A percentile compares a stretch with the other conserved stretches of the same genome.
Conservation (phyloP, 805 yeast genomes). For the Hanseniaspora clermontiae region DNA sequence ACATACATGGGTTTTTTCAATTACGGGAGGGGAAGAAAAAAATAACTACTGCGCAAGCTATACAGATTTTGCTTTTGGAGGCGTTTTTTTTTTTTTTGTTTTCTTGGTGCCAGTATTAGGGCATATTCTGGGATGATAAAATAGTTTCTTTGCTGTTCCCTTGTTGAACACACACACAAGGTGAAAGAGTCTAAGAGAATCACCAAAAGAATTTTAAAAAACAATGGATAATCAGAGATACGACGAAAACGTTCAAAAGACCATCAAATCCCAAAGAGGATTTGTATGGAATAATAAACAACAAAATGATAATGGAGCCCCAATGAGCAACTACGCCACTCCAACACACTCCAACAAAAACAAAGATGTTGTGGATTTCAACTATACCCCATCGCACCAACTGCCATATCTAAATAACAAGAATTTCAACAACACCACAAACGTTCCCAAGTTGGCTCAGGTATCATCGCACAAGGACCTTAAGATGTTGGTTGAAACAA, state of each 20-base stretch:
- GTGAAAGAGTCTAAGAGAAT: neutral
- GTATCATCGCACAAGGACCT: slow-evolving; percentile 56
- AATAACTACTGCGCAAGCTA: neutral
- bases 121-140: neutral
- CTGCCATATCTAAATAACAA: slow-evolving; percentile 25
- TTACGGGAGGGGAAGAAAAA: too few species aligned
- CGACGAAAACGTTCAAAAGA: slow-evolving; percentile 22
- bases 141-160: neutral
- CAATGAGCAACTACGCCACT: slow-evolving; percentile 2
- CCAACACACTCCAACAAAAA: neutral
- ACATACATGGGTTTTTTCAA: neutral
- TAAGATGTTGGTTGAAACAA: slow-evolving; percentile 82
- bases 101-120: neutral
- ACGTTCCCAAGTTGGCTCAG: slow-evolving; percentile 25
- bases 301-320: slow-evolving; percentile 1
- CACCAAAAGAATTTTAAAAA: neutral
- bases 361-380: slow-evolving; percentile 24
- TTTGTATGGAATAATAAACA: slow-evolving; percentile 30
- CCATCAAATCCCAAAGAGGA: slow-evolving; percentile 36
- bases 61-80: neutral
- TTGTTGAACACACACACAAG: too few species aligned
- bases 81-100: neutral
- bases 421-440: slow-evolving; percentile 12
- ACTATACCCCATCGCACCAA: slow-evolving; percentile 30
- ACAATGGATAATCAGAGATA: neutral